Evolutionary conservation across 2,329 filamentous ascomycete genomes (phyloP).

Genomic region (Aspergillus versicolor): DNA sequence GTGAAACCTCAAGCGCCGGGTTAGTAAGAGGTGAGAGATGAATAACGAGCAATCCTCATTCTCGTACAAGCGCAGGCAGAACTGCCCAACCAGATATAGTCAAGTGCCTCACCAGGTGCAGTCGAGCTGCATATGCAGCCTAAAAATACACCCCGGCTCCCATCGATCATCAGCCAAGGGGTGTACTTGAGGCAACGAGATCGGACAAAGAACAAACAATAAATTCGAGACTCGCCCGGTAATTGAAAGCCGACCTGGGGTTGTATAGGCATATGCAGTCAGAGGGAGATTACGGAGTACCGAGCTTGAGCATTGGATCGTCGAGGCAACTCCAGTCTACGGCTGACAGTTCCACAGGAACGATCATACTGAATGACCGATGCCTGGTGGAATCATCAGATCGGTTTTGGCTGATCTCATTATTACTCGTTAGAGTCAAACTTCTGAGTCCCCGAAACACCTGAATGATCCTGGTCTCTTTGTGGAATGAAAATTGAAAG

Average conservation of each 20-base stretch:
- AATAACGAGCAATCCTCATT: background rate
- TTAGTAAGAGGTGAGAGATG: background rate
- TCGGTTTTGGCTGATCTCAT: background rate
- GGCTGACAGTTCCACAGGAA: background rate
- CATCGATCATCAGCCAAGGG: background rate
- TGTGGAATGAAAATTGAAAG: background rate
- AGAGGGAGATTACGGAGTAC: background rate
- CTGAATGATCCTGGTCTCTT: background rate
- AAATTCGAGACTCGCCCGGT: background rate
- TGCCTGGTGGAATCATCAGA: background rate
- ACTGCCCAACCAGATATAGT: background rate
- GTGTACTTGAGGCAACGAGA: background rate
- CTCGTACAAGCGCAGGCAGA: background rate
- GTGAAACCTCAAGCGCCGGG: conserved; percentile 1
- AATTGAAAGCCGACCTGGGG: background rate
- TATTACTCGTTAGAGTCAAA: background rate
- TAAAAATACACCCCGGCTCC: conserved; percentile 3
- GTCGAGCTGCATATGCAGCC: background rate
- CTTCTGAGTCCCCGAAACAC: background rate
- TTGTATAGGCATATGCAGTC: background rate
- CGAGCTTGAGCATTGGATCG: background rate
- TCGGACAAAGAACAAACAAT: background rate
- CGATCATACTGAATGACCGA: background rate
- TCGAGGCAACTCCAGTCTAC: background rate
- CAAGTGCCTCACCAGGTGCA: conserved; percentile 7